These are phyloP conservation scores for Diplodia scrobiculata DNA, from an alignment of 2,329 filamentous ascomycete species.

Conservation along the genomic window DNA sequence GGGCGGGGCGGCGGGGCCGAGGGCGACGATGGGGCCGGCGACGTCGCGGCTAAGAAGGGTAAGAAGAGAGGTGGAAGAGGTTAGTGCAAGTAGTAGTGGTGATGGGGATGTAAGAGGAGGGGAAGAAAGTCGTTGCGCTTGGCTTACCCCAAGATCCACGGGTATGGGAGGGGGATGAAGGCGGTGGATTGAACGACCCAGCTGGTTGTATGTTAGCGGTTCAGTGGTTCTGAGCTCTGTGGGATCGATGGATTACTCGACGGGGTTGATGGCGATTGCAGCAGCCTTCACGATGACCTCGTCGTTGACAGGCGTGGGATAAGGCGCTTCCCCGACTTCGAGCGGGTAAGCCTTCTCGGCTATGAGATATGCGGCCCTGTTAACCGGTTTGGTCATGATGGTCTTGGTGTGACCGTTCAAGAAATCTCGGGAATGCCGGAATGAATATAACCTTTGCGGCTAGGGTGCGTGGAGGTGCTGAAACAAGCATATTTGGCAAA, in stretches of 20 bases:
- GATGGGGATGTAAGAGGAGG: neutral
- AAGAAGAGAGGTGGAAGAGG: conserved; percentile 26
- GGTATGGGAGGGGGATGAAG: conserved; percentile 35
- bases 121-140: neutral
- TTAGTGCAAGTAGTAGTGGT: no score
- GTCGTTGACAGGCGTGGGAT: conserved; percentile 49
- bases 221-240: no score
- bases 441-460: no score
- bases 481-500: no score
- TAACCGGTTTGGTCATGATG: neutral
- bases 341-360: conserved; percentile 37
- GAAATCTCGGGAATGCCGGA: neutral
- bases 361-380: conserved; percentile 22
- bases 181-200: conserved; percentile 35
- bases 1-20: conserved; percentile 33
- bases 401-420: neutral
- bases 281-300: conserved; percentile 54
- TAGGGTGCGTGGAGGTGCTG: no score
- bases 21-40: conserved; percentile 43
- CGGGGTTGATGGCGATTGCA: conserved; percentile 54
- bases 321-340: conserved; percentile 44
- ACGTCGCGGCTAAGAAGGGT: conserved; percentile 35
- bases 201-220: neutral
- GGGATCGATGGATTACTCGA: conserved; percentile 39
- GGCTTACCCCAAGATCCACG: conserved; percentile 39